phyloP scores from a whole-genome alignment of 495 filamentous ascomycete genomes.

The Aspergillus kassunensis region DNA sequence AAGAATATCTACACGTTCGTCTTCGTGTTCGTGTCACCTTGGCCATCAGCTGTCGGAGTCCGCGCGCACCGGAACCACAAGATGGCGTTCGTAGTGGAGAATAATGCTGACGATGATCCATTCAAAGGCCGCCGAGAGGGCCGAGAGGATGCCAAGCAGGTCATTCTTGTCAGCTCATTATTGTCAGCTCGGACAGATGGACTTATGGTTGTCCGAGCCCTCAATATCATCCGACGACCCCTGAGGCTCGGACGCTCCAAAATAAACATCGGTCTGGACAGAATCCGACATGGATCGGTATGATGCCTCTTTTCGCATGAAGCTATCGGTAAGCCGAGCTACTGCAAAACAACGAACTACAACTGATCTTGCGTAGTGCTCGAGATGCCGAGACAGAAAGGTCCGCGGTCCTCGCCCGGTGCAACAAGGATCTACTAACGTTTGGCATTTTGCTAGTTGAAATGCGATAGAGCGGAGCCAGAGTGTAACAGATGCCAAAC shows the following conservation, averaged over 20 bases:
- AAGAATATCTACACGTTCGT: no score
- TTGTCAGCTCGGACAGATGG: neutral
- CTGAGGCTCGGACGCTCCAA: no score
- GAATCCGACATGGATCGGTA: neutral
- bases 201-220: neutral
- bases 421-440: no score
- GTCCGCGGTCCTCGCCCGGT: neutral
- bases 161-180: neutral
- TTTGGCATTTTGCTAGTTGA: neutral
- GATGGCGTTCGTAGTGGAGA: neutral
- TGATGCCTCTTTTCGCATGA: neutral
- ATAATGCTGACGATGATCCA: neutral
- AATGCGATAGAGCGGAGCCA: slow-evolving; percentile 3
- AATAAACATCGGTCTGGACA: no score
- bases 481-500: slow-evolving; percentile 2
- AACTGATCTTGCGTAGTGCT: neutral
- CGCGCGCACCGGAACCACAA: neutral
- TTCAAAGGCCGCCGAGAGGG: neutral
- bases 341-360: neutral
- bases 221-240: neutral
- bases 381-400: slow-evolving; percentile 8
- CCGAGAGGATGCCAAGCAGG: neutral
- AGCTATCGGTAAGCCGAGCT: neutral
- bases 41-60: neutral
- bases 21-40: neutral